Conservation (phyloP, 441 rosid genomes). For the Populus hybrid region DNA sequence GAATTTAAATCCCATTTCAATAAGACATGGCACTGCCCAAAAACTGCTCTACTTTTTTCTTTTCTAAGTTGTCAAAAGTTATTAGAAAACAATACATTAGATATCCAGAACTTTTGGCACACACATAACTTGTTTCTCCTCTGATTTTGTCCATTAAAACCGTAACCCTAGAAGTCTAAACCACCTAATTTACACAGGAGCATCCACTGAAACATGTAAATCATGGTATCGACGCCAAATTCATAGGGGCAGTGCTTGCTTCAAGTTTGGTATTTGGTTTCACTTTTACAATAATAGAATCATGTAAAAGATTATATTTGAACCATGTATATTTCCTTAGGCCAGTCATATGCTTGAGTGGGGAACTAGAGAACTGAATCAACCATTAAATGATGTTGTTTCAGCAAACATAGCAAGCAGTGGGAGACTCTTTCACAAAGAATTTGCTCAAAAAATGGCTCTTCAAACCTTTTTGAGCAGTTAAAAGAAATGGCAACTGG, state of each 20-base stretch:
- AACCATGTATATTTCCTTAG: neutral
- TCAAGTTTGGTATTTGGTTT: neutral
- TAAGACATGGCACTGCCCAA: neutral
- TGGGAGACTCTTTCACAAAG: neutral
- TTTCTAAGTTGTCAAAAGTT: neutral
- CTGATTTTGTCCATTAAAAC: neutral
- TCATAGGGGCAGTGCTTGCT: neutral
- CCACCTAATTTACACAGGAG: neutral
- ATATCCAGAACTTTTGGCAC: neutral
- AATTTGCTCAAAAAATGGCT: slow-evolving; percentile 1
- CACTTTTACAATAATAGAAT: neutral
- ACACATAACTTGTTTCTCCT: neutral
- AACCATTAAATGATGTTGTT: neutral
- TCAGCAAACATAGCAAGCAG: neutral
- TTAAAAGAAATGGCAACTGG: neutral
- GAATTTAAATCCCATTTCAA: neutral
- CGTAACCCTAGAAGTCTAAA: neutral
- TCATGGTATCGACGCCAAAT: neutral
- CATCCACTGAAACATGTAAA: neutral
- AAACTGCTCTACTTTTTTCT: neutral
- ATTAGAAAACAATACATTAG: neutral
- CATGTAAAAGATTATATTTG: neutral
- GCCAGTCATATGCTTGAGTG: neutral
- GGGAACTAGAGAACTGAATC: neutral
- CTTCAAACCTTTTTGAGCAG: neutral